Base-by-base conservation (phyloP, 768 basidiomycete genomes). In the Lactarius pseudohatsudake region DNA sequence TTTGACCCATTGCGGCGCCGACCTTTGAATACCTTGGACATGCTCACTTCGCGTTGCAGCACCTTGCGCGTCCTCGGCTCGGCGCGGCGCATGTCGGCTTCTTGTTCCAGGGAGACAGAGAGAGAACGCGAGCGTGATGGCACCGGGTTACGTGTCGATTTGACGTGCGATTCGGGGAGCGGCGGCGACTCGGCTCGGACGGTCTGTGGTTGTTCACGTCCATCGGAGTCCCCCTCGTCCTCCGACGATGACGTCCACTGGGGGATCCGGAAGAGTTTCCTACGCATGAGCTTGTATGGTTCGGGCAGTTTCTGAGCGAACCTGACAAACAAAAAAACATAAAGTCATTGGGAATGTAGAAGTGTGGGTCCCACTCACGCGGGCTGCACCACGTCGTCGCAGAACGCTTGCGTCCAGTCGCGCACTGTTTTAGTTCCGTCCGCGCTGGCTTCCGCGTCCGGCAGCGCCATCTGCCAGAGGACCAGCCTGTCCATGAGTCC, bases 321-420 rank as follows among this genome's bases (percentile, higher is more conserved):
- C 34, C 56, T 63, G 45, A n/a, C 53, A 30, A 7, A 38, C 26
- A 26, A 4, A 26, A 50, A 38, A 4, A 13, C 4, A 22, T 34
- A 9, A 11, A n/a, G 47, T 50, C 47, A 50, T 50, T 34, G 34
- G 34, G 34, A 18, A 16, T n/a, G 9, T 41, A 40, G 40, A 13
- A 6, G n/a, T 26, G 22, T 53, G 13, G 32, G 32, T 32, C 32
- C 30, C 32, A 32, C 85, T 61, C 71, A 91, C 90, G 82, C 79
- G 47, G 78, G 81, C 69, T 90, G 87, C 18, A 92, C 85, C 57
- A 89, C 72, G 30, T 86, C 83, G 71, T 87, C 84, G 57, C 81
- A 88, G 72, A 92, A 92, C 1, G 73, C 67, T 73, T 92, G 92
- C 77, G 85, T 86, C 91, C 91, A 92, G 70, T 94, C 91, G 5